phyloP scores from a whole-genome alignment of 2,329 filamentous ascomycete genomes.

The Diaporthe nobilis region DNA sequence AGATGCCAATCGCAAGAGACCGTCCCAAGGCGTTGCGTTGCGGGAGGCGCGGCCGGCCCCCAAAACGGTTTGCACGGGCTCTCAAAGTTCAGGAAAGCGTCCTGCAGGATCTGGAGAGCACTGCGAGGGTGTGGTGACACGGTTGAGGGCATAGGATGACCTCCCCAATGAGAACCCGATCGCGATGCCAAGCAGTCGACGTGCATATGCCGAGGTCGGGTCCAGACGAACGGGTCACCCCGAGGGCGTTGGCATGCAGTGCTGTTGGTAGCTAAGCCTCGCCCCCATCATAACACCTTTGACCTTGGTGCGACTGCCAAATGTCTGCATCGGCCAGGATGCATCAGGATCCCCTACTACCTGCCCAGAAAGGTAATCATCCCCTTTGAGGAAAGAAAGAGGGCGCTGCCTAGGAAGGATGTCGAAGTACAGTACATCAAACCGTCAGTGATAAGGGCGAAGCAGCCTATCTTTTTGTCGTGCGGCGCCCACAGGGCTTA shows the following conservation, averaged over 20 bases:
- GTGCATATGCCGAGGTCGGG: conserved; percentile 29
- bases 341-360: conserved; percentile 27
- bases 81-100: conserved; percentile 10
- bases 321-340: conserved; percentile 30
- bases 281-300: conserved; percentile 10
- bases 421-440: conserved; percentile 4
- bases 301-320: conserved; percentile 22
- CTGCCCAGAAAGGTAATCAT: conserved; percentile 34
- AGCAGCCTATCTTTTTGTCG: not conserved
- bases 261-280: conserved; percentile 34
- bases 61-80: conserved; percentile 4
- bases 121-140: conserved; percentile 14
- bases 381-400: conserved; percentile 12
- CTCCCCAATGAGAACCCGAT: conserved; percentile 22
- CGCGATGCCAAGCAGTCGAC: conserved; percentile 27
- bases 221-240: conserved; percentile 34
- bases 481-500: not conserved
- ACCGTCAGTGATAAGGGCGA: conserved; percentile 4
- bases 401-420: conserved; percentile 16
- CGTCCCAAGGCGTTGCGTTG: not conserved
- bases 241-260: conserved; percentile 20
- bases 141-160: conserved; percentile 8
- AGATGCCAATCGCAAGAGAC: conserved; percentile 25
- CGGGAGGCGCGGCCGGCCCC: conserved; percentile 24
- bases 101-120: conserved; percentile 18